Evolutionary conservation across 768 basidiomycete genomes (phyloP).

Genomic region (Mycena venus): DNA sequence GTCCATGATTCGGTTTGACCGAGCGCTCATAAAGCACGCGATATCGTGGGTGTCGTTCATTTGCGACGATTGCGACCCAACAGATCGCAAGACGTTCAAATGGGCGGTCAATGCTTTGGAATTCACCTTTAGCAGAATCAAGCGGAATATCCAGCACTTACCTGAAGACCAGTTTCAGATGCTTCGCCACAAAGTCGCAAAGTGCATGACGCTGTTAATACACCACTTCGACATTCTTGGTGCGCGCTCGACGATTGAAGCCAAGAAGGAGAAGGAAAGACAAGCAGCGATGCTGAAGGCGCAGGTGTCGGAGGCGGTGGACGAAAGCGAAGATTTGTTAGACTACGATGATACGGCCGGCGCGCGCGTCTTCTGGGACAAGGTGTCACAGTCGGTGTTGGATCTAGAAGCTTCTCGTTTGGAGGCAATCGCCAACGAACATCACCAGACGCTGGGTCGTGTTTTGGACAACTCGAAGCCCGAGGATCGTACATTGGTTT

Average conservation of each 20-base stretch:
- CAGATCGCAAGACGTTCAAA: constrained; percentile 95
- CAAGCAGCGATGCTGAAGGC: constrained; percentile 72
- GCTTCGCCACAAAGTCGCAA: constrained; percentile 91
- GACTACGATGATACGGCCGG: constrained; percentile 63
- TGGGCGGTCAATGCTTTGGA: constrained; percentile 98
- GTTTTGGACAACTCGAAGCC: constrained; percentile 94
- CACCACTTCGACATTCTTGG: constrained; percentile 98
- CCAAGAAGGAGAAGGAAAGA: constrained; percentile 90
- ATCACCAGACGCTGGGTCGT: constrained; percentile 82
- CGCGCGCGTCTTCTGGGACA: constrained; percentile 84
- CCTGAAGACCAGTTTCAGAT: constrained; percentile 91
- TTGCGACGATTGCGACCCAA: constrained; percentile 97
- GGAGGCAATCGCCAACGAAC: constrained; percentile 71
- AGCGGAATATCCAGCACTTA: constrained; percentile 90
- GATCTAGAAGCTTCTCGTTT: constrained; percentile 75
- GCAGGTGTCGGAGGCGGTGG: constrained; percentile 62
- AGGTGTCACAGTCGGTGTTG: constrained; percentile 68
- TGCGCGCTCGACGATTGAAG: constrained; percentile 89
- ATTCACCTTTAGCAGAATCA: constrained; percentile 89
- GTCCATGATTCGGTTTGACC: constrained; percentile 81
- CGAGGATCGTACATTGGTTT: constrained; percentile 94
- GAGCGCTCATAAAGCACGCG: constrained; percentile 87
- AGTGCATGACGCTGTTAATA: constrained; percentile 96
- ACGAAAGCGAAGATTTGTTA: constrained; percentile 66
- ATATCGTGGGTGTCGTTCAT: constrained; percentile 99